phyloP scores from a whole-genome alignment of 2,329 filamentous ascomycete genomes.

The Colletotrichum abscissum region DNA sequence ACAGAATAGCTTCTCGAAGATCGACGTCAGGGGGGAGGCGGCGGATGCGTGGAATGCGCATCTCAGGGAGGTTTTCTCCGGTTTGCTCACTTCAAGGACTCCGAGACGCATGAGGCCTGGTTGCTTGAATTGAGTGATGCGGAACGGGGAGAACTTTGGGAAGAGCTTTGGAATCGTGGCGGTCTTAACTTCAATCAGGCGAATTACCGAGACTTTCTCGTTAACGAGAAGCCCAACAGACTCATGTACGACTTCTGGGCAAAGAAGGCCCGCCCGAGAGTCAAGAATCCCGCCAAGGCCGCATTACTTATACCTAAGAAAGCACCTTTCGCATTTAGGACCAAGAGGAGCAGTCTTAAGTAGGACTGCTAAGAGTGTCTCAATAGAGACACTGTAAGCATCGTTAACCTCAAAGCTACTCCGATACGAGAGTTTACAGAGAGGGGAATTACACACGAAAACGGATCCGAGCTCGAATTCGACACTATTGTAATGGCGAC shows the following conservation, averaged over 20 bases:
- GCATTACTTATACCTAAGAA: slow-evolving; percentile 58
- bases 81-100: no score
- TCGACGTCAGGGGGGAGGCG: no score
- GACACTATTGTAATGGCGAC: slow-evolving; percentile 48
- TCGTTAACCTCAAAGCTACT: slow-evolving; percentile 56
- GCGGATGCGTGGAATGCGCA: no score
- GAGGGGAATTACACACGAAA: slow-evolving; percentile 51
- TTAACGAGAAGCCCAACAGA: slow-evolving; percentile 54
- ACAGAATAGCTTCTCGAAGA: no score
- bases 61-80: no score
- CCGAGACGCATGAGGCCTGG: no score
- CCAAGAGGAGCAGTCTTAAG: slow-evolving; percentile 59
- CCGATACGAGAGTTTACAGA: slow-evolving; percentile 53
- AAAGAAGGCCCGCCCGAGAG: slow-evolving; percentile 53
- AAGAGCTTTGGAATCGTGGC: slow-evolving; percentile 56
- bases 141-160: slow-evolving; percentile 55
- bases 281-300: slow-evolving; percentile 55
- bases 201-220: slow-evolving; percentile 58
- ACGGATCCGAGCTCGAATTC: slow-evolving; percentile 49
- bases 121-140: slow-evolving; percentile 49
- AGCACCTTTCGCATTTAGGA: slow-evolving; percentile 57
- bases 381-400: slow-evolving; percentile 55
- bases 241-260: slow-evolving; percentile 61
- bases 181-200: slow-evolving; percentile 59
- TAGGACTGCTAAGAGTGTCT: slow-evolving; percentile 61